phyloP scores from a whole-genome alignment of 306 rosid genomes.

The Ceratonia siliqua region DNA sequence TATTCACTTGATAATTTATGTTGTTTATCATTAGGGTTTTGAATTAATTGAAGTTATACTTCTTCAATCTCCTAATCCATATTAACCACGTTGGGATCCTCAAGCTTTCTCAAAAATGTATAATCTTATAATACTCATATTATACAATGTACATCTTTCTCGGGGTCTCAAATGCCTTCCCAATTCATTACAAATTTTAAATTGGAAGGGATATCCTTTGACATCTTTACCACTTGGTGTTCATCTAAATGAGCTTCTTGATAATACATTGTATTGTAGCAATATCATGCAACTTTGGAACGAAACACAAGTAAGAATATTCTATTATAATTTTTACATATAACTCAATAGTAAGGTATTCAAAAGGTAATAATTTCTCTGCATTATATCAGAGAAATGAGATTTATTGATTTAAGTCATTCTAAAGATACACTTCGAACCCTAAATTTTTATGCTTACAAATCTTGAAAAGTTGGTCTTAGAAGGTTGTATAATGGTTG shows the following conservation, averaged over 20 bases:
- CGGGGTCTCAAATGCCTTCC: conserved; percentile 28
- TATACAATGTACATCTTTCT: conserved; percentile 26
- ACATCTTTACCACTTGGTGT: background rate
- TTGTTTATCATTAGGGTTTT: conserved; percentile 14
- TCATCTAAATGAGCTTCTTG: conserved; percentile 13
- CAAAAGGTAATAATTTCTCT: background rate
- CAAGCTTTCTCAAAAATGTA: conserved; percentile 34
- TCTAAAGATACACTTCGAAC: background rate
- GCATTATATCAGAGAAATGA: no score
- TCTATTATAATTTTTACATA: no score
- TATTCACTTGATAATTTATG: background rate
- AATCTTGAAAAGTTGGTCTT: no score
- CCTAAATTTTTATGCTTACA: background rate
- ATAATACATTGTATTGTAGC: background rate
- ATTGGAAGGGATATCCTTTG: conserved; percentile 24
- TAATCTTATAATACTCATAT: conserved; percentile 30
- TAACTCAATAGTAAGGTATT: no score
- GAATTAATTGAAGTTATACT: conserved; percentile 7
- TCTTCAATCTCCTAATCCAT: background rate
- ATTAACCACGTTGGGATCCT: conserved; percentile 11
- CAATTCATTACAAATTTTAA: conserved; percentile 26
- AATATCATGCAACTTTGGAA: background rate
- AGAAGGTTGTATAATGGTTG: no score
- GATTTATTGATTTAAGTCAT: background rate
- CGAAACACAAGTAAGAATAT: background rate